Percentiles rank a stretch among this genome's conserved stretches.
These are phyloP conservation scores for Xylaria cubensis DNA, from an alignment of 495 filamentous ascomycete species.

Conservation along the genomic window DNA sequence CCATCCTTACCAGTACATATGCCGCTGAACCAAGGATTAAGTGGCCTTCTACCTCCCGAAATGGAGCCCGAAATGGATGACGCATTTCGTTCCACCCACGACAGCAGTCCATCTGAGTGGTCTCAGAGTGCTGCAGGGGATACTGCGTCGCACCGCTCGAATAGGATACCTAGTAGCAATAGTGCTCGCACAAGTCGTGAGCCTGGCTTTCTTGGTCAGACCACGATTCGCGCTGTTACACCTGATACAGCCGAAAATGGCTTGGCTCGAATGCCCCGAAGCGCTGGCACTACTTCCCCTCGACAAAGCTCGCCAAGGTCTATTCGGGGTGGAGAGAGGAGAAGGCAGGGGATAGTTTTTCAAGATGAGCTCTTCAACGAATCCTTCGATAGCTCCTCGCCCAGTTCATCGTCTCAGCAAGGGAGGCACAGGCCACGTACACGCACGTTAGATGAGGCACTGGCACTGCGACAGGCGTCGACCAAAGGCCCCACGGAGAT, in stretches of 20 bases:
- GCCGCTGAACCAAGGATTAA: conserved; percentile 42
- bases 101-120: conserved; percentile 45
- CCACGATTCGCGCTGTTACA: conserved; percentile 59
- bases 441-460: conserved; percentile 58
- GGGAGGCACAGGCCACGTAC: conserved; percentile 56
- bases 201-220: conserved; percentile 35
- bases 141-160: conserved; percentile 35
- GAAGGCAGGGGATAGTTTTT: conserved; percentile 61
- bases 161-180: conserved; percentile 32
- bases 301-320: conserved; percentile 52
- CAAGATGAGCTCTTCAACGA: conserved; percentile 51
- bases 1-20: conserved; percentile 30
- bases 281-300: conserved; percentile 44
- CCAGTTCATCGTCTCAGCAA: conserved; percentile 40
- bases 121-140: conserved; percentile 44
- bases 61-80: conserved; percentile 44
- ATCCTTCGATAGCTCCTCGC: conserved; percentile 48
- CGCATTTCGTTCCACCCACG: conserved; percentile 35
- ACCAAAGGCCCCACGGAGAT: conserved; percentile 45
- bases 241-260: conserved; percentile 54
- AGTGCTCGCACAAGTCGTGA: conserved; percentile 31
- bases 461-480: conserved; percentile 48
- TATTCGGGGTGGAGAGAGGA: conserved; percentile 45
- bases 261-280: conserved; percentile 40
- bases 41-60: conserved; percentile 44